Evolutionary conservation across 345 rosid genomes (phyloP).

Genomic region (Cochlearia excelsa): DNA sequence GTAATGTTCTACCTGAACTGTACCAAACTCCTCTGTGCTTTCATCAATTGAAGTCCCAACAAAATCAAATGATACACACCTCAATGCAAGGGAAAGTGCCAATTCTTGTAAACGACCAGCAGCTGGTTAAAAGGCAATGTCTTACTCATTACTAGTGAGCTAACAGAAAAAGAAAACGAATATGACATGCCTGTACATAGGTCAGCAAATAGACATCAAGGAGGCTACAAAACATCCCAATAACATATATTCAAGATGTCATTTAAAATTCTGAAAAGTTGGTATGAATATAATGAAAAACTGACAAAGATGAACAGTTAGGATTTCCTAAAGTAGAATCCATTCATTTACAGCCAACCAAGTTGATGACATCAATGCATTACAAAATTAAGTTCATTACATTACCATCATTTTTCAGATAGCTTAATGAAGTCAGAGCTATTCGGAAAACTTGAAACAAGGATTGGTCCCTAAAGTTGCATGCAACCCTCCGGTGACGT

Average conservation of each 20-base stretch:
- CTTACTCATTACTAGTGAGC: slow-evolving; percentile 18
- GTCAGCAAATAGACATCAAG: slow-evolving; percentile 18
- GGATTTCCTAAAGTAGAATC: slow-evolving; percentile 7
- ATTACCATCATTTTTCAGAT: slow-evolving; percentile 92
- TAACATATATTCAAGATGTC: slow-evolving; percentile 8
- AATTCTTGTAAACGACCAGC: slow-evolving; percentile 78
- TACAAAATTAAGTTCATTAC: slow-evolving; percentile 12
- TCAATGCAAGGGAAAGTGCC: slow-evolving; percentile 92
- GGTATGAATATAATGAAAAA: slow-evolving; percentile 10
- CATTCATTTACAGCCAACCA: slow-evolving; percentile 14
- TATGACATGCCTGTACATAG: slow-evolving; percentile 18
- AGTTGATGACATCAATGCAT: slow-evolving; percentile 8
- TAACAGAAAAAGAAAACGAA: background rate
- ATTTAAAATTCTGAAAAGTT: slow-evolving; percentile 12
- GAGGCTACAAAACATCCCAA: slow-evolving; percentile 13
- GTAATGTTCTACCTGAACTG: slow-evolving; percentile 74
- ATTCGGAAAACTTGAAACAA: slow-evolving; percentile 92
- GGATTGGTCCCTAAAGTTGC: slow-evolving; percentile 90
- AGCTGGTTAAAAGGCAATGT: slow-evolving; percentile 45
- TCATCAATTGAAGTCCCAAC: slow-evolving; percentile 97
- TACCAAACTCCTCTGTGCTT: slow-evolving; percentile 98
- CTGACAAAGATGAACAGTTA: slow-evolving; percentile 10
- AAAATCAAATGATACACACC: slow-evolving; percentile 96
- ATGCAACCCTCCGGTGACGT: slow-evolving; percentile 85
- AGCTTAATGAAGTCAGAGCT: slow-evolving; percentile 79